phyloP scores from a whole-genome alignment of 306 rosid species.

The Casuarina cunninghamiana region DNA sequence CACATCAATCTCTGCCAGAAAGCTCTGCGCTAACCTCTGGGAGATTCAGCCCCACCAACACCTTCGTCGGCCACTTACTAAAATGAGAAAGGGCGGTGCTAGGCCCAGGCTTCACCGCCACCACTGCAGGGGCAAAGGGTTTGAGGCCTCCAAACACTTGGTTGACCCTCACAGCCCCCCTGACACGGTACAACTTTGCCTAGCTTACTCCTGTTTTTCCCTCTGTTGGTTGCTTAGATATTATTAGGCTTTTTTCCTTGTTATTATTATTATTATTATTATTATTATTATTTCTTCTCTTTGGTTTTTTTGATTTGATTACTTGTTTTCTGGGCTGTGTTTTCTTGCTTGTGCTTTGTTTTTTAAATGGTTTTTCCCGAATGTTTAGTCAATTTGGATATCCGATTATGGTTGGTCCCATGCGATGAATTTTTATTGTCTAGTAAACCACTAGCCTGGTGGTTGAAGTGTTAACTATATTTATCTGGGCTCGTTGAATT shows the following conservation, averaged over 20 bases:
- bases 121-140: slow-evolving; percentile 27
- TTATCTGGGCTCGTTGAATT: too few relatives aligned
- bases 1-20: slow-evolving; percentile 61
- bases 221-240: neutral
- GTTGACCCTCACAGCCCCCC: slow-evolving; percentile 32
- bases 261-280: neutral
- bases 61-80: slow-evolving; percentile 31
- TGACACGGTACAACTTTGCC: slow-evolving; percentile 45
- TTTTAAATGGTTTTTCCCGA: neutral
- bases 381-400: too few relatives aligned
- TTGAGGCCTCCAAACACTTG: slow-evolving; percentile 23
- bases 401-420: too few relatives aligned
- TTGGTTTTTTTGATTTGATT: neutral
- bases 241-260: neutral
- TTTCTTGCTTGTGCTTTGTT: slow-evolving; percentile 12
- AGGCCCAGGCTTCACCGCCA: slow-evolving; percentile 35
- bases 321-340: slow-evolving; percentile 17
- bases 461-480: too few relatives aligned
- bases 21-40: slow-evolving; percentile 77
- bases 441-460: too few relatives aligned
- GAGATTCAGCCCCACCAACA: slow-evolving; percentile 50
- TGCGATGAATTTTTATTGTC: too few relatives aligned
- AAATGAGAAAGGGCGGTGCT: slow-evolving; percentile 37
- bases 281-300: neutral
- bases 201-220: neutral